A percentile compares a stretch with the other conserved stretches of the same genome.
Conservation (phyloP, 2,329 filamentous ascomycete genomes). For the Fusarium phyllophilum region DNA sequence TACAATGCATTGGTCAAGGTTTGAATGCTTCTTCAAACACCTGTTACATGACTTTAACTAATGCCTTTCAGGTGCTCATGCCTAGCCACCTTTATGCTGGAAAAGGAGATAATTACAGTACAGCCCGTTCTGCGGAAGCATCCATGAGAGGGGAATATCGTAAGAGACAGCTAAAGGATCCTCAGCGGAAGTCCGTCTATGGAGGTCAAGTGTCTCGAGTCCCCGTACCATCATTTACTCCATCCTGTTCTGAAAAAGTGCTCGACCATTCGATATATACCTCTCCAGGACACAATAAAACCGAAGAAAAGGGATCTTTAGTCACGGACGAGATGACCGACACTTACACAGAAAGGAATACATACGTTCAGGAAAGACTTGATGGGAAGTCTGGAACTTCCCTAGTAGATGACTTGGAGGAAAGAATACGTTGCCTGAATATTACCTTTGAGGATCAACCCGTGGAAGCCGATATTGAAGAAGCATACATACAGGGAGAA, state of each 20-base stretch:
- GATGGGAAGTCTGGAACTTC: background rate
- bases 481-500: constrained; percentile 33
- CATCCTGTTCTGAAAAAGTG: background rate
- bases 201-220: constrained; percentile 15
- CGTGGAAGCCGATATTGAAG: background rate
- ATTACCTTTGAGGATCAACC: background rate
- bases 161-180: constrained; percentile 6
- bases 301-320: background rate
- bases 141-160: background rate
- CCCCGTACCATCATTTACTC: background rate
- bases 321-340: background rate
- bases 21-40: background rate
- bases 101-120: background rate
- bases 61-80: background rate
- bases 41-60: background rate
- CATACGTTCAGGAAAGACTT: constrained; percentile 15
- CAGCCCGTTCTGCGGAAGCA: background rate
- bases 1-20: constrained; percentile 12
- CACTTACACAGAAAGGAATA: background rate
- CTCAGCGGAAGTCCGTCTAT: background rate
- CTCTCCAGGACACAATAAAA: background rate
- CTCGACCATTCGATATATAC: background rate
- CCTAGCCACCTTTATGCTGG: background rate
- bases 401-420: constrained; percentile 4
- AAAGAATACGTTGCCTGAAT: constrained; percentile 5